Conservation (phyloP, 2,329 filamentous ascomycete species). For the Colletotrichum sp. region DNA sequence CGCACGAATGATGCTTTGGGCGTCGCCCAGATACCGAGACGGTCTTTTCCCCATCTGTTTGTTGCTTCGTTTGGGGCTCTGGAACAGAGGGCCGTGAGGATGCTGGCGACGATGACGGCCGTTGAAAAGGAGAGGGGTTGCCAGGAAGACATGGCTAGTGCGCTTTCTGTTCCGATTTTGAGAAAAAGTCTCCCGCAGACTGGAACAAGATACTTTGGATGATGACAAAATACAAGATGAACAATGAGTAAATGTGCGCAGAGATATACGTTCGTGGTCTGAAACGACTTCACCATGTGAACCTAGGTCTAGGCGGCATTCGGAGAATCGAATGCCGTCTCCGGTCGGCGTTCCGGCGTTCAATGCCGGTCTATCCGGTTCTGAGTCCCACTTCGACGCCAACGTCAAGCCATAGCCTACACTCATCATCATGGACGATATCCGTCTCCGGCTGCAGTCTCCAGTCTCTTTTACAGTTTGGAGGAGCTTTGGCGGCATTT, state of each 20-base stretch:
- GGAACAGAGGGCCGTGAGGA: background rate
- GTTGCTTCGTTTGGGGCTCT: background rate
- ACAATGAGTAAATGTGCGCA: background rate
- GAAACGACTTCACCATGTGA: background rate
- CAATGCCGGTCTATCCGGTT: background rate
- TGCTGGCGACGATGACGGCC: background rate
- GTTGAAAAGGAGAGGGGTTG: accelerated
- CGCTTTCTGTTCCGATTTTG: background rate
- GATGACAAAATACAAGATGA: background rate
- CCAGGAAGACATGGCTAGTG: background rate
- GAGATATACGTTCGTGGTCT: background rate
- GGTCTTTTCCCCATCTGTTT: accelerated
- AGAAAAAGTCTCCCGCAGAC: too few species aligned
- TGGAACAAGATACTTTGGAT: accelerated
- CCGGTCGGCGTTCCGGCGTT: background rate
- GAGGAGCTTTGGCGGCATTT: too few species aligned
- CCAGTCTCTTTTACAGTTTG: too few species aligned
- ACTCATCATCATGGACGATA: background rate
- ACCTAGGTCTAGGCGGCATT: background rate
- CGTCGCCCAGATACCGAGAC: background rate
- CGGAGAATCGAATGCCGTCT: background rate
- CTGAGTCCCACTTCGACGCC: background rate
- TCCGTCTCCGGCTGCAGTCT: background rate
- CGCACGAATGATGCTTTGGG: background rate
- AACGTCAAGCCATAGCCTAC: background rate